Evolutionary conservation across 2,329 filamentous ascomycete species (phyloP).

Genomic region (Trichoderma afroharzianum): DNA sequence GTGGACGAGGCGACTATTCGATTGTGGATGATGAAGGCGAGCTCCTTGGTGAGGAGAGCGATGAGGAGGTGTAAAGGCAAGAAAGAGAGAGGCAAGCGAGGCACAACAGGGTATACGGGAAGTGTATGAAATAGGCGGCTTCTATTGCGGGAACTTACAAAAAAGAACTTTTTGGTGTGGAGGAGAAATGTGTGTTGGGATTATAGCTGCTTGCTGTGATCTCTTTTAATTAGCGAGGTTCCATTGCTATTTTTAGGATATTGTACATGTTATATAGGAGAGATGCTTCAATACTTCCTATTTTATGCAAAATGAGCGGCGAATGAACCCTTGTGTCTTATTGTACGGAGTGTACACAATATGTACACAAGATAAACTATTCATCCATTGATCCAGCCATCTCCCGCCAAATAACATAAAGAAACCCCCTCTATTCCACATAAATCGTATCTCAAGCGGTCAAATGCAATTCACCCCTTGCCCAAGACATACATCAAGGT

Average conservation of each 20-base stretch:
- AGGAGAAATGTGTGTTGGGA: background rate
- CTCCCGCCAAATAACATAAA: background rate
- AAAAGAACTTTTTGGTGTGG: background rate
- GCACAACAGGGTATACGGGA: background rate
- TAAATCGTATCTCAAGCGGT: background rate
- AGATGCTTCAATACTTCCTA: background rate
- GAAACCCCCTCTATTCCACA: background rate
- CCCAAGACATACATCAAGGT: background rate
- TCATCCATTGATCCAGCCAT: background rate
- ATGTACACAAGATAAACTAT: background rate
- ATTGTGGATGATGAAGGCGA: constrained; percentile 92
- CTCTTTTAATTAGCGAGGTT: background rate
- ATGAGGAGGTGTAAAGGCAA: constrained; percentile 65
- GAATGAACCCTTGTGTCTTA: background rate
- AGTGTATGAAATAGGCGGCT: background rate
- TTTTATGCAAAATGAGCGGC: background rate
- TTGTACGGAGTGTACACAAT: background rate
- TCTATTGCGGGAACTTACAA: constrained; percentile 7
- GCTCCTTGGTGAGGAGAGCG: constrained; percentile 86
- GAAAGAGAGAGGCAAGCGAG: background rate
- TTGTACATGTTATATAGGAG: background rate
- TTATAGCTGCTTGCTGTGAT: background rate
- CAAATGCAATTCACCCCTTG: background rate
- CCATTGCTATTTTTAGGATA: constrained; percentile 2
- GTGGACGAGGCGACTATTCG: constrained; percentile 81